Evolutionary conservation across 306 rosid genomes (phyloP), one percentile per base, ranked within the genome.

Genomic region (Echinosophora koreensis): DNA sequence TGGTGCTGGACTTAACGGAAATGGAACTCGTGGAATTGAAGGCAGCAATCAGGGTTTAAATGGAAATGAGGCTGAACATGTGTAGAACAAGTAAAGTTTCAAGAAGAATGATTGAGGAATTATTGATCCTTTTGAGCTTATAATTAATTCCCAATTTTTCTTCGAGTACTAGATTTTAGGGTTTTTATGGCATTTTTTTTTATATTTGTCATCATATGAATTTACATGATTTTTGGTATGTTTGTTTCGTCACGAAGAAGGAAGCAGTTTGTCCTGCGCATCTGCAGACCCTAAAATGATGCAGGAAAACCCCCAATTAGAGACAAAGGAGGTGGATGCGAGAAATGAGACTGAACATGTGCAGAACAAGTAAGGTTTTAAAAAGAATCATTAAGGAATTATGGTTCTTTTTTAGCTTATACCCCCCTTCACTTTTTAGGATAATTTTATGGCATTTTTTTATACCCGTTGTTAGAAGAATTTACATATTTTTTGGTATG

Each of bases 191-290:
- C 32, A 30, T 30, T 30, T 30, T 30, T 22, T 0, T 30, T 30
- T 30, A 28, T 28, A 22, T 22, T 30, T 16, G 54, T 22, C 41
- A 2, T 3, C 55, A 64, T 22, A 22, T 0, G 22, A 22, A 22
- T 22, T 22, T 22, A 22, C 22, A 22, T 22, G 22, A 22, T 22
- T 22, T 22, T 22, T 22, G 22, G 1, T 16, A 30, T 57, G 18
- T 38, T 6, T 66, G 38, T 27, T 59, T 77, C 72, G 80, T 18
- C 35, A 1, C 39, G 37, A 22, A 41, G 69, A 38, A 61, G 49
- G 55, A 66, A 66, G 71, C 46, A 14, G 47, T 42, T 42, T 12
- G 2, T 9, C 47, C 47, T 7, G 39, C 8, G 32, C 37, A 15
- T 0, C 30, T 10, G 5, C 3, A 14, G 9, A 2, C 22, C 3